A percentile compares a stretch with the other conserved stretches of the same genome.
Conservation (phyloP, 2,329 filamentous ascomycete species). For the Aureobasidium sp. region DNA sequence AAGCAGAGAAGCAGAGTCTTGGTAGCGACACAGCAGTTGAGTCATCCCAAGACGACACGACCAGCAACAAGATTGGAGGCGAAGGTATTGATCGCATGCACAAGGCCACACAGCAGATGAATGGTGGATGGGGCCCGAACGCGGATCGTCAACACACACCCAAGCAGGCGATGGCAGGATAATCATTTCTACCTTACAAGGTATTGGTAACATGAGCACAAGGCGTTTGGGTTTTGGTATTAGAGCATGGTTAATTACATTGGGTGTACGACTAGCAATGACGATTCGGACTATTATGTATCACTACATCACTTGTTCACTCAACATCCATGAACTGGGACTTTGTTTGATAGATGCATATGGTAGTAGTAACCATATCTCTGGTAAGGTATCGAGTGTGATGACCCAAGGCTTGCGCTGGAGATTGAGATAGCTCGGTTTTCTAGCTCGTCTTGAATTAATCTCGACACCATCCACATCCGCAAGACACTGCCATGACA, state of each 20-base stretch:
- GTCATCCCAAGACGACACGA: not conserved
- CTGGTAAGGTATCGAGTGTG: too few relatives aligned
- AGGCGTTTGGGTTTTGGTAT: not conserved
- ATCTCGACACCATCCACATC: too few relatives aligned
- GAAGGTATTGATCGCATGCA: not conserved
- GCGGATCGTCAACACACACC: not conserved
- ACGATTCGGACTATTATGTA: not conserved
- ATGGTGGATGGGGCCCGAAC: not conserved
- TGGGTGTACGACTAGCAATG: not conserved
- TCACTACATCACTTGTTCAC: too few relatives aligned
- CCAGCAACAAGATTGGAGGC: not conserved
- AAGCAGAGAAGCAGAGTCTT: not conserved
- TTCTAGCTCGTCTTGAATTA: too few relatives aligned
- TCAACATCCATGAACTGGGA: too few relatives aligned
- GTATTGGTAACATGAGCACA: not conserved
- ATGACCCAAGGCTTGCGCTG: too few relatives aligned
- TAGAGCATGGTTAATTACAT: not conserved
- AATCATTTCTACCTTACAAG: not conserved
- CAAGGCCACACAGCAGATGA: not conserved
- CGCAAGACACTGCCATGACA: too few relatives aligned
- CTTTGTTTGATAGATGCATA: too few relatives aligned
- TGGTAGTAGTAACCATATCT: too few relatives aligned
- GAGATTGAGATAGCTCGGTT: too few relatives aligned
- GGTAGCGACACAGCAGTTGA: slow-evolving; percentile 8
- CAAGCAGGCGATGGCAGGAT: not conserved